These are phyloP conservation scores for Priceomyces fermenticarens DNA, from an alignment of 805 yeast species.

Conservation along the genomic window DNA sequence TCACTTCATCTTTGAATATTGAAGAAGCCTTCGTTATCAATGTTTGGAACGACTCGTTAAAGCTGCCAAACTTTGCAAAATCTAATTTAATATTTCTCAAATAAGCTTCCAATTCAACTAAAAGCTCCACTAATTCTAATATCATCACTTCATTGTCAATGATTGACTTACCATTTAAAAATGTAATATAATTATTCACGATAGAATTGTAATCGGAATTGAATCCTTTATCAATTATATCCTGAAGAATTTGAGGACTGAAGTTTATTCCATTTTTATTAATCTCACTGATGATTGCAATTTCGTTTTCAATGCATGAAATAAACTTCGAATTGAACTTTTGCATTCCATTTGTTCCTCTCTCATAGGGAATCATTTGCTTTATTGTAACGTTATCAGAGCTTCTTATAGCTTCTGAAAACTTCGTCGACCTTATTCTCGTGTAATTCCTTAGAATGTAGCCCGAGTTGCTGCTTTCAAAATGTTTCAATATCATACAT, in stretches of 20 bases:
- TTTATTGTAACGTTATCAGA: conserved; percentile 45
- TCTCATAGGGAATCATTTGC: conserved; percentile 49
- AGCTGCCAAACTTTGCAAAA: conserved; percentile 9
- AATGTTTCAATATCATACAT: conserved; percentile 44
- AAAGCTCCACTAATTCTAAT: conserved; percentile 46
- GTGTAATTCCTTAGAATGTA: conserved; percentile 15
- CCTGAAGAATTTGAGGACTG: conserved; percentile 35
- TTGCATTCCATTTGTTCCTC: conserved; percentile 58
- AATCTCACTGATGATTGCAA: conserved; percentile 43
- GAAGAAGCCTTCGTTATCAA: conserved; percentile 21
- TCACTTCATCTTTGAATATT: conserved; percentile 56
- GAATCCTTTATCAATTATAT: conserved; percentile 25
- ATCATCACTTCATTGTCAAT: conserved; percentile 24
- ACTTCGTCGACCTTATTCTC: conserved; percentile 23
- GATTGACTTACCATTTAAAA: conserved; percentile 12
- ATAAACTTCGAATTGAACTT: conserved; percentile 52
- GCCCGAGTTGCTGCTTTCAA: conserved; percentile 22
- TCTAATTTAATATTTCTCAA: conserved; percentile 11
- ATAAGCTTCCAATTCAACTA: conserved; percentile 20
- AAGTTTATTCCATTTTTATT: conserved; percentile 23
- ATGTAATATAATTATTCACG: conserved; percentile 10
- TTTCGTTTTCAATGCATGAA: conserved; percentile 49
- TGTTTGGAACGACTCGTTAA: conserved; percentile 11
- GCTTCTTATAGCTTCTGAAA: conserved; percentile 43
- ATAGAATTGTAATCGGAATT: conserved; percentile 12